Conservation (phyloP, 768 basidiomycete genomes). For the Cystofilobasidium ferigula region DNA sequence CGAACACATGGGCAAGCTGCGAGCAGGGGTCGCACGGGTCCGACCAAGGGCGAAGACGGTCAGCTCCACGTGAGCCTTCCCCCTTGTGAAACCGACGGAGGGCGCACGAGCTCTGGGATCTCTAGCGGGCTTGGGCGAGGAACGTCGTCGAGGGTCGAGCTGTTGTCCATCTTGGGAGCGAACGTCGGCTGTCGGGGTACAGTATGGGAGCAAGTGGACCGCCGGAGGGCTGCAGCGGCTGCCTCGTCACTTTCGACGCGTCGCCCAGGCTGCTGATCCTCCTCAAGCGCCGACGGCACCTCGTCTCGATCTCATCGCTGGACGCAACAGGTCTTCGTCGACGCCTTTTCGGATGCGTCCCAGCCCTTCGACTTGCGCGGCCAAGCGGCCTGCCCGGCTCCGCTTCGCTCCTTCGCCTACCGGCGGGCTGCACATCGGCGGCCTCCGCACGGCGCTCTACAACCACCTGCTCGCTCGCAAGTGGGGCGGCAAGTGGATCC, state of each 20-base stretch:
- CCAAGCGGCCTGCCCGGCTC: conserved; percentile 42
- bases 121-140: not conserved
- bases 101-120: conserved; percentile 11
- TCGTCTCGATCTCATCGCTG: no score
- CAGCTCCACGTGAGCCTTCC: not conserved
- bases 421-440: conserved; percentile 84
- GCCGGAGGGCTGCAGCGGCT: no score
- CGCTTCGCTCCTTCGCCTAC: conserved; percentile 98
- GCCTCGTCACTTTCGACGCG: no score
- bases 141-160: no score
- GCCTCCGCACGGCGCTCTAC: conserved; percentile 84
- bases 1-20: conserved; percentile 7
- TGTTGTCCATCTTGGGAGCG: no score
- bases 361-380: no score
- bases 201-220: no score
- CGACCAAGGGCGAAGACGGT: not conserved
- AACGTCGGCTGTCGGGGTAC: no score
- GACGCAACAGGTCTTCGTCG: no score
- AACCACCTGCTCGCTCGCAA: conserved; percentile 78
- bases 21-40: conserved; percentile 4
- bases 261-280: no score
- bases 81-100: not conserved
- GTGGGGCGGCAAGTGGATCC: conserved; percentile 73
- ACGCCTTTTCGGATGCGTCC: no score
- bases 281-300: no score